phyloP scores from a whole-genome alignment of 768 basidiomycete genomes.

The Hericium erinaceus region DNA sequence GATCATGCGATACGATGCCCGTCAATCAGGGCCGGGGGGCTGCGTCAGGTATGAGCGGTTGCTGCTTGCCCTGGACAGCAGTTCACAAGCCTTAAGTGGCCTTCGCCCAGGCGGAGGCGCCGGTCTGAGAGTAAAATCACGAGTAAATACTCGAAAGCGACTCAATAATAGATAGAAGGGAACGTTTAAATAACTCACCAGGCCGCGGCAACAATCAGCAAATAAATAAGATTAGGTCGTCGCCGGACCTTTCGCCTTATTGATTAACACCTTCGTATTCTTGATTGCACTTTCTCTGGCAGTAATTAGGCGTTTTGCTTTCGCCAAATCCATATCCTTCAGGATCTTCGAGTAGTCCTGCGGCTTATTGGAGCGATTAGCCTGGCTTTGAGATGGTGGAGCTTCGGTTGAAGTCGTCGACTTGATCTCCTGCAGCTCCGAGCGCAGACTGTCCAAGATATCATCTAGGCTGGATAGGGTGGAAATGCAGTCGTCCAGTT shows the following conservation, averaged over 20 bases:
- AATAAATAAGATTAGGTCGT: no score
- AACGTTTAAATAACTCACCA: no score
- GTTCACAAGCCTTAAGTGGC: no score
- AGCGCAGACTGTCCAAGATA: slow-evolving; percentile 46
- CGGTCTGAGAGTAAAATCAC: no score
- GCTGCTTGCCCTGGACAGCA: no score
- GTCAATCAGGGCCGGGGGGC: no score
- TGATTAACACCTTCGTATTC: slow-evolving; percentile 47
- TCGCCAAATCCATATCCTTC: slow-evolving; percentile 41
- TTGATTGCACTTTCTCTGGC: slow-evolving; percentile 64
- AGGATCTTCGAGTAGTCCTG: slow-evolving; percentile 38
- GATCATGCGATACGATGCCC: no score
- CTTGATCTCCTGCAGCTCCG: slow-evolving; percentile 28
- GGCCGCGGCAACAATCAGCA: no score
- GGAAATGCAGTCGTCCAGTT: slow-evolving; percentile 51
- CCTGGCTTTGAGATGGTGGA: not conserved
- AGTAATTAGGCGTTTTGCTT: slow-evolving; percentile 55
- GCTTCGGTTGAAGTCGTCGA: not conserved
- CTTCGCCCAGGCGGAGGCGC: no score
- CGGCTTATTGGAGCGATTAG: not conserved
- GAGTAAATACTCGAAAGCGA: no score
- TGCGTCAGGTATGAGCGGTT: no score
- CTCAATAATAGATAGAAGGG: no score
- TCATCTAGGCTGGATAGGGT: slow-evolving; percentile 54
- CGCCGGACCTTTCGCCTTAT: slow-evolving; percentile 24